A percentile compares a stretch with the other conserved stretches of the same genome.
phyloP scores from a whole-genome alignment of 2,329 filamentous ascomycete genomes.

The Fusarium armeniacum region DNA sequence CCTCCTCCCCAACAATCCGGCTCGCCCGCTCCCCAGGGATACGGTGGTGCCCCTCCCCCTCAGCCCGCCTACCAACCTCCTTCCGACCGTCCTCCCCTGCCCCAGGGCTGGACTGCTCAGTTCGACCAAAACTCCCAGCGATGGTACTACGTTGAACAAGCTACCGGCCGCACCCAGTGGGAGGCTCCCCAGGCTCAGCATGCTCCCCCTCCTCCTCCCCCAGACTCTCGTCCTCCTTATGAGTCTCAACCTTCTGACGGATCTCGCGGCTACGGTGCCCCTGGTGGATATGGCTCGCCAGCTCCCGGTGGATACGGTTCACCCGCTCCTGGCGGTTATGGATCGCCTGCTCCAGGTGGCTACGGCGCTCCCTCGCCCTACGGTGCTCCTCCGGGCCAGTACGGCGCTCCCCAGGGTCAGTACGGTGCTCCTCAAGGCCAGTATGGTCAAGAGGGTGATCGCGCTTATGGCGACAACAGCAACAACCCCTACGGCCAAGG shows the following conservation, averaged over 20 bases:
- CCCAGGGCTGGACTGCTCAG: conserved; percentile 73
- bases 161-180: conserved; percentile 74
- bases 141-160: conserved; percentile 75
- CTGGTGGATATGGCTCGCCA: conserved; percentile 41
- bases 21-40: conserved; percentile 46
- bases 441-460: conserved; percentile 29
- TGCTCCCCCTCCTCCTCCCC: conserved; percentile 44
- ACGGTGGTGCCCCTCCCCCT: conserved; percentile 46
- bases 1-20: conserved; percentile 33
- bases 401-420: not conserved
- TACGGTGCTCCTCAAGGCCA: not conserved
- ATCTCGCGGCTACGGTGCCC: conserved; percentile 47
- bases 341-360: conserved; percentile 36
- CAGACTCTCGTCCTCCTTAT: conserved; percentile 44
- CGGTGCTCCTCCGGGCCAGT: conserved; percentile 11
- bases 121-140: conserved; percentile 73
- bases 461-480: conserved; percentile 28
- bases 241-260: conserved; percentile 44
- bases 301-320: conserved; percentile 42
- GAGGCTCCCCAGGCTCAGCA: conserved; percentile 63
- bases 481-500: conserved; percentile 44
- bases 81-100: conserved; percentile 63
- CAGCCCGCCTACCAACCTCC: conserved; percentile 55
- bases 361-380: conserved; percentile 37
- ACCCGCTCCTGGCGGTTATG: conserved; percentile 41